These are phyloP conservation scores for Monotropa hypopitys DNA, from an alignment of 179 eudicot genomes.

Conservation along the genomic window DNA sequence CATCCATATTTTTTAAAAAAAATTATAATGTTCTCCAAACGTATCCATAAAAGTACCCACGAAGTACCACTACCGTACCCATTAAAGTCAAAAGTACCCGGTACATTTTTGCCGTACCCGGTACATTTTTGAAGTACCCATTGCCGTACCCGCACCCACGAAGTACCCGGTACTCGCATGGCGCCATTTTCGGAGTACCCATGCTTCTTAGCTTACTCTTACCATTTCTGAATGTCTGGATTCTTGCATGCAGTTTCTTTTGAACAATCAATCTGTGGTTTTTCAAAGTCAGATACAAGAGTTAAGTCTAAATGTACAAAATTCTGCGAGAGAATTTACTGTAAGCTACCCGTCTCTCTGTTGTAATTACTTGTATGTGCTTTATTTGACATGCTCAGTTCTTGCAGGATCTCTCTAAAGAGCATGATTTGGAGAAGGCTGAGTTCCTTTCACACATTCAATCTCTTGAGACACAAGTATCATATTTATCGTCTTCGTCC, in stretches of 20 bases:
- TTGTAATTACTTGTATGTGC: constrained; percentile 5
- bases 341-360: constrained; percentile 30
- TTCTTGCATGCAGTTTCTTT: constrained; percentile 36
- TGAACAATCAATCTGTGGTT: constrained; percentile 39
- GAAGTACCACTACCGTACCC: too few species aligned
- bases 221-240: constrained; percentile 12
- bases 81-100: too few species aligned
- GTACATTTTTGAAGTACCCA: too few species aligned
- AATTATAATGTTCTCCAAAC: too few species aligned
- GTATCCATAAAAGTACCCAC: too few species aligned
- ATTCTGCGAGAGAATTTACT: constrained; percentile 31
- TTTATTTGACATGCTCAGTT: constrained; percentile 9
- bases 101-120: too few species aligned
- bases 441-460: constrained; percentile 46
- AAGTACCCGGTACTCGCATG: too few species aligned
- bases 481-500: constrained; percentile 50
- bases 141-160: too few species aligned
- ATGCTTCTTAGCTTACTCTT: too few species aligned
- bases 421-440: constrained; percentile 43
- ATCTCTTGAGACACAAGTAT: constrained; percentile 50
- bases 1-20: too few species aligned
- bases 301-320: constrained; percentile 25
- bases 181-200: too few species aligned
- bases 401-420: constrained; percentile 50
- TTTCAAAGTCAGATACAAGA: constrained; percentile 36